phyloP scores from a whole-genome alignment of 2,329 filamentous ascomycete species.

The Eutypella sp. region DNA sequence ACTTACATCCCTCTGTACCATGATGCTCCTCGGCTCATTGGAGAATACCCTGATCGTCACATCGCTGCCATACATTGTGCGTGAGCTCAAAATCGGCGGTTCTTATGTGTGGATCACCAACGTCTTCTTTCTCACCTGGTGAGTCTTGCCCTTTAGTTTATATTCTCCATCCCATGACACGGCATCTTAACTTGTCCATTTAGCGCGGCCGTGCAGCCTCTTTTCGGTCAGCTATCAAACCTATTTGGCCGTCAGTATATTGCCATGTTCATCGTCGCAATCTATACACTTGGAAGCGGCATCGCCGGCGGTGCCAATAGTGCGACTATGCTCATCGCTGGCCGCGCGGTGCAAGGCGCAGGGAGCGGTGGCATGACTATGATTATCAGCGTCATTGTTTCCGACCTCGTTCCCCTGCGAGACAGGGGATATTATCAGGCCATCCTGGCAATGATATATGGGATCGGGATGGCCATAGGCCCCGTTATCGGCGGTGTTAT shows the following conservation, averaged over 20 bases:
- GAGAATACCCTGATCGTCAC: conserved; percentile 25
- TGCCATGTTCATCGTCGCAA: conserved; percentile 29
- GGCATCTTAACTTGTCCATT: not conserved
- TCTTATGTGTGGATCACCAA: conserved; percentile 25
- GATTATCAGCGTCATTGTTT: conserved; percentile 42
- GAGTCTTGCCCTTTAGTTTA: not conserved
- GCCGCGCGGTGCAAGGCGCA: conserved; percentile 37
- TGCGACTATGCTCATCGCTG: conserved; percentile 36
- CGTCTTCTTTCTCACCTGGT: conserved; percentile 24
- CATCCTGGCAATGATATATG: conserved; percentile 9
- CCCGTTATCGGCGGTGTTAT: conserved; percentile 17
- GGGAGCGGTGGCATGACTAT: conserved; percentile 24
- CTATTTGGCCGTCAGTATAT: conserved; percentile 40
- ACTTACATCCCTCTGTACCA: conserved; percentile 13
- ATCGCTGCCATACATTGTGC: conserved; percentile 19
- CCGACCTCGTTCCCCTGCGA: conserved; percentile 43
- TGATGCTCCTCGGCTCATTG: conserved; percentile 17
- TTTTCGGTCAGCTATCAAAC: conserved; percentile 40
- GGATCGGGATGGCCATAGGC: conserved; percentile 10
- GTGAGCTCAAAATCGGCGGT: conserved; percentile 16
- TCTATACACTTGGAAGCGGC: conserved; percentile 42
- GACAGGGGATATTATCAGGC: conserved; percentile 35
- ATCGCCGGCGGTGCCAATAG: conserved; percentile 36
- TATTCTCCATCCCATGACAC: too few species aligned
- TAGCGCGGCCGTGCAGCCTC: conserved; percentile 36